A percentile compares a stretch with the other conserved stretches of the same genome.
Evolutionary conservation across 768 basidiomycete species (phyloP).

Genomic region (Russula sp.): DNA sequence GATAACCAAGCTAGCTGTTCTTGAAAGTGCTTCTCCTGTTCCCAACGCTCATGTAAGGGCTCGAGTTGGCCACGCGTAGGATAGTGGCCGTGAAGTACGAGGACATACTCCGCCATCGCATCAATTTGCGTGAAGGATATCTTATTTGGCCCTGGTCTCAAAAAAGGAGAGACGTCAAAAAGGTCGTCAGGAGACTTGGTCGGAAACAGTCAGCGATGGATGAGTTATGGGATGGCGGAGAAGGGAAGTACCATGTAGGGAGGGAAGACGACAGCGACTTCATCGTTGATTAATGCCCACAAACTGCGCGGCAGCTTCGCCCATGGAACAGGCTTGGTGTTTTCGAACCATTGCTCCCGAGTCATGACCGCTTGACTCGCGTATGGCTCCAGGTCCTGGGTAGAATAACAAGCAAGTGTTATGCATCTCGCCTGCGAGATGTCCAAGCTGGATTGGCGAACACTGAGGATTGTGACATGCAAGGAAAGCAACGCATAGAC

Average conservation of each 20-base stretch:
- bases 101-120: constrained; percentile 2
- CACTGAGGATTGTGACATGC: background rate
- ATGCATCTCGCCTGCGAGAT: constrained; percentile 12
- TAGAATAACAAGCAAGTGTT: constrained; percentile 11
- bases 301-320: constrained; percentile 10
- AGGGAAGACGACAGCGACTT: background rate
- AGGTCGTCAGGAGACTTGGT: constrained; percentile 10
- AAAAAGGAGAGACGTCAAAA: constrained; percentile 11
- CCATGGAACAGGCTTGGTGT: constrained; percentile 16
- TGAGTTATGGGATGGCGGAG: too few relatives aligned
- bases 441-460: background rate
- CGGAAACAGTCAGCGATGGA: background rate
- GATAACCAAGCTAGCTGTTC: background rate
- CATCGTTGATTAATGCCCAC: constrained; percentile 8
- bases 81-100: constrained; percentile 16
- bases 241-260: constrained; percentile 5
- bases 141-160: constrained; percentile 9
- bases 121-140: constrained; percentile 8
- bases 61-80: constrained; percentile 11
- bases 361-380: background rate
- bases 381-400: constrained; percentile 4
- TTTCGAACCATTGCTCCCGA: constrained; percentile 20
- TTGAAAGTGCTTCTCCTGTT: background rate
- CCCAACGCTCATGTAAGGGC: constrained; percentile 6
- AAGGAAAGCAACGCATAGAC: background rate